Base-by-base conservation (phyloP, 1,284 basidiomycete species). In the Tilletia walkeri region DNA sequence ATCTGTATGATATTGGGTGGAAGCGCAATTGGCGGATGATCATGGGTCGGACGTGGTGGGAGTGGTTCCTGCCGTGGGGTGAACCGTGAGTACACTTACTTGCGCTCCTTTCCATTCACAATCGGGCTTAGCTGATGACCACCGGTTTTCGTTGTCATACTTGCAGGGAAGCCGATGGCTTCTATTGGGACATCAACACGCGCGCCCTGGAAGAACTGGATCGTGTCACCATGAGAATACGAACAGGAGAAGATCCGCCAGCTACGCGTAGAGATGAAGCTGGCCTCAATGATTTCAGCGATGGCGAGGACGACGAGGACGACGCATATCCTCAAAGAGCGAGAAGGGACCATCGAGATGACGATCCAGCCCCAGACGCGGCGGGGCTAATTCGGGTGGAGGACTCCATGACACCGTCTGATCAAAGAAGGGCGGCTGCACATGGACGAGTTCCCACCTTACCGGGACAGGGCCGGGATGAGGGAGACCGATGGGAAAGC, bases 1-100 rank as follows among this genome's bases (percentile, higher is more conserved):
- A 82, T 63, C 74, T 82, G 7, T 82, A 82, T 73, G 76, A 82
- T 54, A 71, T 82, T 2, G 80, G 80, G 3, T 39, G 66, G 0
- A 24, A 20, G 9, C 65, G 56, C 20, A 82, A 82, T 53, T 80
- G 76, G 78, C 47, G 67, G 12, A 72, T 73, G 39, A 61, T 79
- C 30, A 79, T 82, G 73, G 81, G 81, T 10, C 67, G 72, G 12
- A 38, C 54, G 12, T 74, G 72, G 73, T 71, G 54, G 49, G 63
- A 74, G 16, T 82, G 81, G 78, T 73, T 74, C 53, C 45, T 80
- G 12, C 81, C 81, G 3, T 38, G 78, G 24, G 80, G 78, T 34
- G 69, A 76, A 14, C 78, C 78, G 38, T 71, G 70, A 68, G 73
- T 73, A 18, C 45, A 9, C 10, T 7, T 38, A 5, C 6, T 45